These are phyloP conservation scores for Aspergillus intermedius DNA, from an alignment of 2,329 filamentous ascomycete species.

Conservation along the genomic window DNA sequence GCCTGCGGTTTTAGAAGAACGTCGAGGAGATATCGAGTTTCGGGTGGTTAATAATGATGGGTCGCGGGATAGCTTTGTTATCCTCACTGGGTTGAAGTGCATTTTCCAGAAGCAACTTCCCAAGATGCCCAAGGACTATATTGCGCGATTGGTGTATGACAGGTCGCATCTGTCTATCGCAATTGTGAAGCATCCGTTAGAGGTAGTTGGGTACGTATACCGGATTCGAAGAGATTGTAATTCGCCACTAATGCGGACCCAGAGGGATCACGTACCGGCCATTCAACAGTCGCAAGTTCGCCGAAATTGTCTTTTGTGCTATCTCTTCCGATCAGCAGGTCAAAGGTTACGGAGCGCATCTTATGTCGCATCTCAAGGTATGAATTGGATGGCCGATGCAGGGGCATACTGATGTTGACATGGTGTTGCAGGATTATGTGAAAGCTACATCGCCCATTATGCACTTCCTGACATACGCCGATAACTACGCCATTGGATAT, in stretches of 20 bases:
- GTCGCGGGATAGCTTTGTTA: slow-evolving; percentile 78
- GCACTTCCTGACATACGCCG: slow-evolving; percentile 97
- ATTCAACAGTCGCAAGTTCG: slow-evolving; percentile 86
- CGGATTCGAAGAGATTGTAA: background rate
- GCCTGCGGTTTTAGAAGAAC: slow-evolving; percentile 89
- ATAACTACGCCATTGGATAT: slow-evolving; percentile 98
- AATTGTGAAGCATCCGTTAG: slow-evolving; percentile 91
- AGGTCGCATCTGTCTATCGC: slow-evolving; percentile 93
- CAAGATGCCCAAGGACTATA: slow-evolving; percentile 99
- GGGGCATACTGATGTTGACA: slow-evolving; percentile 3
- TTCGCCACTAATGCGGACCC: slow-evolving; percentile 11
- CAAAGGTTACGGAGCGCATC: slow-evolving; percentile 93
- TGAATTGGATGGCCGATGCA: background rate
- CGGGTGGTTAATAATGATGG: slow-evolving; percentile 97
- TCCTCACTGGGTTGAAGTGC: slow-evolving; percentile 90
- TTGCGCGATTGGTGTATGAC: slow-evolving; percentile 94
- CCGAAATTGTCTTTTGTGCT: slow-evolving; percentile 97
- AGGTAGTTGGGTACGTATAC: slow-evolving; percentile 63
- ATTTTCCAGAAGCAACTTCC: slow-evolving; percentile 98
- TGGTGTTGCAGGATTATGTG: slow-evolving; percentile 64
- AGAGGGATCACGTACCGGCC: slow-evolving; percentile 95
- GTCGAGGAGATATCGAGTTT: slow-evolving; percentile 91
- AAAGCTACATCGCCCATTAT: slow-evolving; percentile 94
- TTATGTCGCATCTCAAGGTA: slow-evolving; percentile 93
- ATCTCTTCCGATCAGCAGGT: slow-evolving; percentile 98